A percentile compares a stretch with the other conserved stretches of the same genome.
phyloP scores from a whole-genome alignment of 768 basidiomycete genomes.

The Clavulina sp. region DNA sequence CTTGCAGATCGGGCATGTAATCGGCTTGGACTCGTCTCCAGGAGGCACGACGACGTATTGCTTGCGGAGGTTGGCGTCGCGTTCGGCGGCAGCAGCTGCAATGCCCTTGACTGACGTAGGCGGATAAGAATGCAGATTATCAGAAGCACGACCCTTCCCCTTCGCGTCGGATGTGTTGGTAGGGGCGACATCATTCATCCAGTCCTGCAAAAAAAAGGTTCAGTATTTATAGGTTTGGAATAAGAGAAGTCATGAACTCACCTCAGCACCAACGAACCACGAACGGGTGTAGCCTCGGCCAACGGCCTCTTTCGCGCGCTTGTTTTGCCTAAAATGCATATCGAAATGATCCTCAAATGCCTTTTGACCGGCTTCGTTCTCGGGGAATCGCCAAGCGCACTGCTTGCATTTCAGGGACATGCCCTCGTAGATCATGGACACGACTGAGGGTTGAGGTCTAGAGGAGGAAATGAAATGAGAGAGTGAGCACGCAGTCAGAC shows the following conservation, averaged over 20 bases:
- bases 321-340: conserved; percentile 92
- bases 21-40: conserved; percentile 64
- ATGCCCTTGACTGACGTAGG: conserved; percentile 36
- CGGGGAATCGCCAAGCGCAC: conserved; percentile 76
- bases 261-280: conserved; percentile 76
- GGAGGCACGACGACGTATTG: conserved; percentile 80
- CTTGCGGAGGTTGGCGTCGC: conserved; percentile 55
- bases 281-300: conserved; percentile 78
- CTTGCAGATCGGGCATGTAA: conserved; percentile 94
- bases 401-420: conserved; percentile 80
- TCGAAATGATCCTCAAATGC: conserved; percentile 79
- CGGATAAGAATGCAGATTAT: conserved; percentile 20
- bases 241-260: conserved; percentile 24
- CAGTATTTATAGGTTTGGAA: conserved; percentile 9
- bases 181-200: conserved; percentile 53
- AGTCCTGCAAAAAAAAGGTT: conserved; percentile 40
- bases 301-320: conserved; percentile 46
- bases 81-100: conserved; percentile 48
- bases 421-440: conserved; percentile 53
- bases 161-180: conserved; percentile 23
- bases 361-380: conserved; percentile 52
- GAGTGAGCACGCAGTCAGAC: not conserved
- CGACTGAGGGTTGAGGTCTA: conserved; percentile 43
- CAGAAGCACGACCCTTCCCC: conserved; percentile 47
- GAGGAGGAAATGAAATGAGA: not conserved